Base-by-base conservation (phyloP, 1,284 basidiomycete species). In the Rhodotorula sp. region DNA sequence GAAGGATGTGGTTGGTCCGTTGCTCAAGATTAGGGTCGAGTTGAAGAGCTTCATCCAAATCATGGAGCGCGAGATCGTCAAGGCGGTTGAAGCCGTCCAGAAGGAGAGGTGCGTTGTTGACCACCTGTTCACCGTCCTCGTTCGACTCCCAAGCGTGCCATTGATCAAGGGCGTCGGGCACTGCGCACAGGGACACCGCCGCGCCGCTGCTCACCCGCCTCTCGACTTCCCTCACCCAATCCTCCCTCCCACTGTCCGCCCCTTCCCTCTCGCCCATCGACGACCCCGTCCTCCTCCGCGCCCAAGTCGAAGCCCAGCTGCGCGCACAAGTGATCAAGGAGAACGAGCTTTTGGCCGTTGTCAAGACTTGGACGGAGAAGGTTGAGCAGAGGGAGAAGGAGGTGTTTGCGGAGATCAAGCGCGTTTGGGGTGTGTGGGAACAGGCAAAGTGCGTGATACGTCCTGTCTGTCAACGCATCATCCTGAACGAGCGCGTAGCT, bases 221-320 rank as follows among this genome's bases (percentile, higher is more conserved):
- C 48, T 48, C 58, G 30, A 30, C 44, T 44, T 30, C 58, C 22
- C 47, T 71, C 46, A 44, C 59, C 9, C 51, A 47, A 44, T 62
- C 58, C 30, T 49, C 47, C 47, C 56, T 53, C 36, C 55, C 54
- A 30, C 56, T 54, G n/a, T 62, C 58, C 57, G 49, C 60, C 20
- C 20, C 57, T 53, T 36, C 47, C n/a, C 67, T 56, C 55, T 2
- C 59, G 19, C 56, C 66, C 9, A 24, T 46, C 32, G 68, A 73
- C 15, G 74, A 75, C 54, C 74, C 74, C 6, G 65, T 74, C 60
- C 48, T 74, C 44, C 62, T 74, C 22, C 67, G 70, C 30, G 59
- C 70, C 3, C 61, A 62, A 8, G 44, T 65, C n/a, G 72, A 74
- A 39, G 36, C 62, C 2, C 72, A 74, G 46, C 44, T 75, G 34